These are phyloP conservation scores for California macrophylla DNA, from an alignment of 441 rosid species.

Conservation along the genomic window DNA sequence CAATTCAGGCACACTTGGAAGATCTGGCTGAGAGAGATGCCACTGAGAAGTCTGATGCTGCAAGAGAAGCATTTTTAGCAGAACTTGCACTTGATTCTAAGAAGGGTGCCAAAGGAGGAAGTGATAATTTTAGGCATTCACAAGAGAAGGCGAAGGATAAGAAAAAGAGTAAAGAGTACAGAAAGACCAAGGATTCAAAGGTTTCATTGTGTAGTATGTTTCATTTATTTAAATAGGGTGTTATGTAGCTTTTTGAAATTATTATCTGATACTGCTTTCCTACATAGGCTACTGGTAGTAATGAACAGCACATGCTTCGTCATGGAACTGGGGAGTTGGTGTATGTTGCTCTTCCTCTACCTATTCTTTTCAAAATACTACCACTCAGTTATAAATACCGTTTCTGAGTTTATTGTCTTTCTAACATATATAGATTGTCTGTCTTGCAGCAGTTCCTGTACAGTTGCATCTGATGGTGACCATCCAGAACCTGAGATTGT, in stretches of 20 bases:
- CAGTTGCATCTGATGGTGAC: constrained; percentile 44
- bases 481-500: constrained; percentile 34
- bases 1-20: constrained; percentile 65
- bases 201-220: constrained; percentile 27
- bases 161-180: constrained; percentile 62
- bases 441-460: constrained; percentile 47
- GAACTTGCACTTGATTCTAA: constrained; percentile 90
- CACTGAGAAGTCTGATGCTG: constrained; percentile 94
- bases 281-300: constrained; percentile 22
- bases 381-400: neutral
- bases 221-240: constrained; percentile 5
- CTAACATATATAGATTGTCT: constrained; percentile 17
- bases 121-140: constrained; percentile 42
- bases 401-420: constrained; percentile 13
- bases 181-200: constrained; percentile 66
- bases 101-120: constrained; percentile 53
- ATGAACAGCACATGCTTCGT: constrained; percentile 35
- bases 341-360: constrained; percentile 31
- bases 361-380: constrained; percentile 6
- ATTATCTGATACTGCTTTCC: constrained; percentile 13
- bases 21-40: constrained; percentile 92
- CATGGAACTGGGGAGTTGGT: constrained; percentile 40
- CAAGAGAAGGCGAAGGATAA: constrained; percentile 78
- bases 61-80: constrained; percentile 80
- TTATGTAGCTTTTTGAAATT: constrained; percentile 8